Base-by-base conservation (phyloP, 495 filamentous ascomycete genomes). In the Podospora bellae-mahoneyi region DNA sequence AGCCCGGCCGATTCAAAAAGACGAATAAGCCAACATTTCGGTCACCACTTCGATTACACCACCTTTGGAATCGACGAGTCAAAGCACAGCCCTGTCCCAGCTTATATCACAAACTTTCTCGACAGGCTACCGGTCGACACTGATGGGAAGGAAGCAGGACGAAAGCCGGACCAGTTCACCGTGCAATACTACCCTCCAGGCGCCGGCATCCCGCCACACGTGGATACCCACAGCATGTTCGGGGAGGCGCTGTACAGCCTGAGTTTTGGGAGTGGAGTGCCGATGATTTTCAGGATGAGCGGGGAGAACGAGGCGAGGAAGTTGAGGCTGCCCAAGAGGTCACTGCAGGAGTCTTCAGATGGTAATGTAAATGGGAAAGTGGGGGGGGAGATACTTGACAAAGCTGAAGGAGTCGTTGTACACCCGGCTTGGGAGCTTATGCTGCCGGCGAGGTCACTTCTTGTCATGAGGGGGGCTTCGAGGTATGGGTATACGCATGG, bases 41-140 rank as follows among this genome's bases (percentile, higher is more conserved):
- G 75, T 58, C 64, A 75, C 69, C 75, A 77, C 64, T 77, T 77
- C 53, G 75, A 77, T 64, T 77, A 77, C 69, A 75, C 74, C 60
- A 77, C 75, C 54, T 77, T 77, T 64, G 72, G 74, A 60, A 73
- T 72, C 27, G 74, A 74, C 10, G 62, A 48, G 39, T 66, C 72
- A 1, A 34, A 48, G n/a, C 67, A 70, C 58, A 72, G 72, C 9
- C 72, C 75, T 0, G 58, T 77, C 4, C 75, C 75, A 3, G 13
- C 59, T 2, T 76, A 77, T 69, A 71, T 77, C 69, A 56, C 62
- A 58, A 19, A 26, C 39, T 53, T 76, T 20, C 68, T 76, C 19
- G 68, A 72, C 2, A 69, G 75, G 5, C 72, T 77, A 1, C 75
- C 75, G 3, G n/a, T 75, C 32, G 69, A 71, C 32, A 19, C 27